These are phyloP conservation scores for Erigeron canadensis DNA, from an alignment of 129 eudicot genomes.

Conservation along the genomic window DNA sequence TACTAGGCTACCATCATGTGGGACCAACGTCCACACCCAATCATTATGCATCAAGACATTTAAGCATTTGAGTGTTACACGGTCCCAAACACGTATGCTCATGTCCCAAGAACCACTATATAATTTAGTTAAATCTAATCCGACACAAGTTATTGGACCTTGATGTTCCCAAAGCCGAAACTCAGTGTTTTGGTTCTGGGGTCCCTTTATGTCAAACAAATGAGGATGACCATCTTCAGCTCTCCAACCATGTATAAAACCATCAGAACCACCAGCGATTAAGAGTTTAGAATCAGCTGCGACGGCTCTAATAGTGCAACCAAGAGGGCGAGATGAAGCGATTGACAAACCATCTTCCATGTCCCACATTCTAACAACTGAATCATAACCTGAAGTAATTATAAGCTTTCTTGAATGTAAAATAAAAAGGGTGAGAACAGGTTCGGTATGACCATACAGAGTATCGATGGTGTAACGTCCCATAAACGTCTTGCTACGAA, in stretches of 20 bases:
- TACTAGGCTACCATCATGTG: conserved; percentile 64
- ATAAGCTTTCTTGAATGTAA: conserved; percentile 70
- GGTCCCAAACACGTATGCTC: conserved; percentile 81
- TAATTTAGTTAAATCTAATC: conserved; percentile 59
- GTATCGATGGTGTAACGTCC: conserved; percentile 70
- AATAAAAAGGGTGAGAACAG: conserved; percentile 68
- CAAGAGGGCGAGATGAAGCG: conserved; percentile 75
- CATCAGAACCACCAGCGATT: conserved; percentile 90
- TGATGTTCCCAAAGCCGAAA: conserved; percentile 89
- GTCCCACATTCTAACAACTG: conserved; percentile 85
- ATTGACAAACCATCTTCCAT: conserved; percentile 82
- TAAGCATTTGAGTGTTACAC: conserved; percentile 55
- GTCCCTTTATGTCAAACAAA: conserved; percentile 61
- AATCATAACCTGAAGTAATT: conserved; percentile 90
- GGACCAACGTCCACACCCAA: conserved; percentile 87
- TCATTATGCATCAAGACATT: conserved; percentile 70
- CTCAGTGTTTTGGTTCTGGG: conserved; percentile 45
- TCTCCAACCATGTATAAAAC: conserved; percentile 90
- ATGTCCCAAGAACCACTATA: conserved; percentile 98
- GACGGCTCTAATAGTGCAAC: conserved; percentile 89
- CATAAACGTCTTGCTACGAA: conserved; percentile 70
- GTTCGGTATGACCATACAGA: conserved; percentile 72
- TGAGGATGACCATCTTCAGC: conserved; percentile 76
- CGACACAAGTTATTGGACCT: conserved; percentile 87
- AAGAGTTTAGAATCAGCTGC: conserved; percentile 80